phyloP scores from a whole-genome alignment of 345 rosid species.

The Gossypium bickii region DNA sequence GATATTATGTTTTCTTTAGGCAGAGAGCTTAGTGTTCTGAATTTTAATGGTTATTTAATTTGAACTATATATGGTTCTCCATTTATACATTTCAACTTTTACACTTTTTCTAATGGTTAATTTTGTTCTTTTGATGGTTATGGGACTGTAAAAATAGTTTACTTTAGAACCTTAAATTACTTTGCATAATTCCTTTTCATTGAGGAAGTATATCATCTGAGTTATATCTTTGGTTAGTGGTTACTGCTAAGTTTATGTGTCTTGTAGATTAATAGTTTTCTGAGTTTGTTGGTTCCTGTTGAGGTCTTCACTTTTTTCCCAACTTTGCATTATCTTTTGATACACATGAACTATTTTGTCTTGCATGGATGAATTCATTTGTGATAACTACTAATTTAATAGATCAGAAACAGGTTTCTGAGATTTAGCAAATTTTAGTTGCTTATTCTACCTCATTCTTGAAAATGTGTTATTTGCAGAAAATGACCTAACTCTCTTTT shows the following conservation, averaged over 20 bases:
- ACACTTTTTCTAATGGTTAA: background rate
- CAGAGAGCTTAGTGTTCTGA: background rate
- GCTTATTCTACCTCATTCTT: too few relatives aligned
- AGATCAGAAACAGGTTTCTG: too few relatives aligned
- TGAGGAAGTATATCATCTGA: background rate
- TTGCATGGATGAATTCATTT: too few relatives aligned
- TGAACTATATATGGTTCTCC: background rate
- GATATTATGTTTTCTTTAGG: background rate
- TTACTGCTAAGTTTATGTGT: background rate
- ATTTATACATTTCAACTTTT: background rate
- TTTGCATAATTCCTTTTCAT: background rate
- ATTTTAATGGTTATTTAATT: background rate
- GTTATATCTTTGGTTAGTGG: background rate
- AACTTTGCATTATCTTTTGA: background rate
- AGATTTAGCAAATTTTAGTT: too few relatives aligned
- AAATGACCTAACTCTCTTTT: too few relatives aligned
- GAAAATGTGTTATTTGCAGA: too few relatives aligned
- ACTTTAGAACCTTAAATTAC: constrained; percentile 1
- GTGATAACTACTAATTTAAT: too few relatives aligned
- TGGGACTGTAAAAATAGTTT: too few relatives aligned
- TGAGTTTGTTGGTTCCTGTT: background rate
- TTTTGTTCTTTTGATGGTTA: background rate
- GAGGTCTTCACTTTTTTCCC: background rate
- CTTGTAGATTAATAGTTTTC: background rate
- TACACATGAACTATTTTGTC: too few relatives aligned